phyloP scores from a whole-genome alignment of 2,329 filamentous ascomycete species.

The Fusarium virguliforme region DNA sequence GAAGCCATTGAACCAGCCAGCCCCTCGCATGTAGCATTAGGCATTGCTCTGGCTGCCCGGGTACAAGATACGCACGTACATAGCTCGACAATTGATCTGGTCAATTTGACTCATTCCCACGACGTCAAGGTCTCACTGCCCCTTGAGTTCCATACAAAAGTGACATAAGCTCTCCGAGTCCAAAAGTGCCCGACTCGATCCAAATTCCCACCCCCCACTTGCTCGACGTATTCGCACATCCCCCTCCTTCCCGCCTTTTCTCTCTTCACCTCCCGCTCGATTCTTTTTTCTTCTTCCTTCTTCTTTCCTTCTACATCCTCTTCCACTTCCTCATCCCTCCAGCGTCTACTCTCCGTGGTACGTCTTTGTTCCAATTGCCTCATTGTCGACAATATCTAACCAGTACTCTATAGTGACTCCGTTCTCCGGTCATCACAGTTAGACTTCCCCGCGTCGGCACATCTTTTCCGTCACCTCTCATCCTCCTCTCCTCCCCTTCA shows the following conservation, averaged over 20 bases:
- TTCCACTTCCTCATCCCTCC: constrained; percentile 37
- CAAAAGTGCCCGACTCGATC: constrained; percentile 28
- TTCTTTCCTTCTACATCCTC: constrained; percentile 48
- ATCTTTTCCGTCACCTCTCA: constrained; percentile 45
- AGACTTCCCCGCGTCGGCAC: constrained; percentile 43
- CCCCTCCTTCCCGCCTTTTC: constrained; percentile 51
- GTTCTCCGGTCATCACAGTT: constrained; percentile 43
- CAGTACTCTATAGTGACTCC: constrained; percentile 43
- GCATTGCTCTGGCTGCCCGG: constrained; percentile 15
- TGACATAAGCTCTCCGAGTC: constrained; percentile 10
- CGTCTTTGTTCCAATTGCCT: constrained; percentile 21
- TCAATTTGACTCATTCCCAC: neutral
- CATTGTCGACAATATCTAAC: constrained; percentile 40
- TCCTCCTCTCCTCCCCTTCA: constrained; percentile 41
- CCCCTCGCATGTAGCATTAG: constrained; percentile 22
- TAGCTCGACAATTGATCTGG: neutral
- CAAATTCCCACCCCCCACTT: constrained; percentile 48
- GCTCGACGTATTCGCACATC: constrained; percentile 52
- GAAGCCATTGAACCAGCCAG: constrained; percentile 23
- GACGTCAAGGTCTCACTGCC: constrained; percentile 9
- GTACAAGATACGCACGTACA: constrained; percentile 25
- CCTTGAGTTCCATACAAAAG: neutral
- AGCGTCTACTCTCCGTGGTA: constrained; percentile 34
- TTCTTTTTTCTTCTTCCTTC: constrained; percentile 50
- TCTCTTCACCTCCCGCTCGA: constrained; percentile 53